Base-by-base conservation (phyloP, 2,329 filamentous ascomycete species). In the Fusarium pininemorale region DNA sequence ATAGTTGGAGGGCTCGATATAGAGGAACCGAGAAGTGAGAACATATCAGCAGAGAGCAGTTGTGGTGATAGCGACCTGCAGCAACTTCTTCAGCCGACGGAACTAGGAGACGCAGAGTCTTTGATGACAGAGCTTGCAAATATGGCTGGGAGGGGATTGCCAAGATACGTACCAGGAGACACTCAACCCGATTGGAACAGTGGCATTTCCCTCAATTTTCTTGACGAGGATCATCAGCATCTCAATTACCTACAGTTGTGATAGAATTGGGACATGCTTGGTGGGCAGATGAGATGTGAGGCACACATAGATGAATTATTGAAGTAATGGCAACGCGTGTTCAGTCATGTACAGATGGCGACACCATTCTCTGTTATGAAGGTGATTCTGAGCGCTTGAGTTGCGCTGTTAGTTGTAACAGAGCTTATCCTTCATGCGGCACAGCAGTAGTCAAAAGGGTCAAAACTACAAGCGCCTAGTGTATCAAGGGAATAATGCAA, bases 331-430 rank as follows among this genome's bases (percentile, higher is more conserved):
- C 4, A 35, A 24, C 8, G 3, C 12, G 4, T 35, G 8, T 15
- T 35, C 8, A 24, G 20, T 11, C 30, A 18, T 35, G 12, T 20
- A 35, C 4, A 50, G 0, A 5, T n/a, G 7, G 0, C 11, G 2
- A 13, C 5, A 18, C 14, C 9, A n/a, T 16, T 11, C 35, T 7
- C 18, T 11, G 3, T n/a, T 35, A 6, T 14, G 16, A 20, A 24
- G 12, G 16, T 20, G 2, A 24, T 35, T 35, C 9, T 12, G 5
- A 24, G 30, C 2, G 6, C 6, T 35, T 20, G 8, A 20, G 2
- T 1, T 3, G 9, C 6, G 22, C 28, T 20, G 12, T 20, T 24
- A 6, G 4, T 7, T 10, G 12, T 8, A 2, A 11, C 9, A 26
- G 16, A 32, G 12, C 9, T 26, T 26, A 3, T 20, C 48, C 13